Conservation (phyloP, 768 basidiomycete species). For the Leccinum uliginosum region DNA sequence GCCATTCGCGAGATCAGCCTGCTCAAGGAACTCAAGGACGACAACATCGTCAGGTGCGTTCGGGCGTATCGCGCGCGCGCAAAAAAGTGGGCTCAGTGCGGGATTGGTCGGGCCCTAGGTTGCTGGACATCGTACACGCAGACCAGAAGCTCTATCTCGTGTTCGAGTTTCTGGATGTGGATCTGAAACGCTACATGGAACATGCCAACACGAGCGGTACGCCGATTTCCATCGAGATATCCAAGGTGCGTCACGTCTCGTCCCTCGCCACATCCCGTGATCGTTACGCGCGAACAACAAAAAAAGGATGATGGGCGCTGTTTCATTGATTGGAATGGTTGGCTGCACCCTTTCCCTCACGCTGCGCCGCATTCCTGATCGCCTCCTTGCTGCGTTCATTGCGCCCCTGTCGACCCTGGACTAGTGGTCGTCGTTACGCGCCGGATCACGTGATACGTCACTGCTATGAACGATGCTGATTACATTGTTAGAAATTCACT, state of each 20-base stretch:
- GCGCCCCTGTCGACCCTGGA: conserved; percentile 5
- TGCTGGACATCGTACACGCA: conserved; percentile 94
- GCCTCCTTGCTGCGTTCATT: not conserved
- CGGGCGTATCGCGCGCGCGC: not conserved
- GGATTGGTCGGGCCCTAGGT: conserved; percentile 39
- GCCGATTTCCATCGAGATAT: conserved; percentile 67
- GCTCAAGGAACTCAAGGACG: conserved; percentile 93
- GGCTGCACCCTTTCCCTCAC: conserved; percentile 1
- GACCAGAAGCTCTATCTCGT: conserved; percentile 98
- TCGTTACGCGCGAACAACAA: not conserved
- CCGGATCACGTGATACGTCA: conserved; percentile 29
- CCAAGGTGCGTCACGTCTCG: conserved; percentile 62
- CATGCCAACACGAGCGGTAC: conserved; percentile 66
- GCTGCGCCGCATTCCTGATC: not conserved
- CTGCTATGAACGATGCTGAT: conserved; percentile 8
- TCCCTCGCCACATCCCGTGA: not conserved
- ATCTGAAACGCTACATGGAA: conserved; percentile 97
- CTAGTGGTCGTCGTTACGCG: conserved; percentile 25
- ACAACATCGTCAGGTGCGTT: conserved; percentile 84
- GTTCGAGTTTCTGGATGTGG: conserved; percentile 95
- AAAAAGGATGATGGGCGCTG: not conserved
- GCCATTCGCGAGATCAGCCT: conserved; percentile 98
- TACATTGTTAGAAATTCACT: conserved; percentile 80
- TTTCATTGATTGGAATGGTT: conserved; percentile 9
- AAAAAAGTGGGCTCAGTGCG: conserved; percentile 8